Percentiles rank a stretch among this genome's conserved stretches.
Evolutionary conservation across 148 eudicot species (phyloP).

Genomic region (Suaeda aralocaspica): DNA sequence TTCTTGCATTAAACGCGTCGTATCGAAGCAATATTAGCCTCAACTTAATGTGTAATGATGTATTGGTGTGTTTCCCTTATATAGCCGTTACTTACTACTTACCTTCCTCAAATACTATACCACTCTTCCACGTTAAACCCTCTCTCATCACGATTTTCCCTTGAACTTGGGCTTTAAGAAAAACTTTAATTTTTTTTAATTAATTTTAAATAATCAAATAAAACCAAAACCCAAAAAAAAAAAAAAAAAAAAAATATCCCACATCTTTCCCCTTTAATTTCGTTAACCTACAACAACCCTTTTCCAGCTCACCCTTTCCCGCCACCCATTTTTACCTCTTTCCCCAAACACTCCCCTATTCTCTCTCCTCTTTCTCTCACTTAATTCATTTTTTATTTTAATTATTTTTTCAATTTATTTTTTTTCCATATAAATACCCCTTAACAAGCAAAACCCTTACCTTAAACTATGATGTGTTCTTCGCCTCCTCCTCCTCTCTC

Average conservation of each 20-base stretch:
- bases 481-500: background rate
- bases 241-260: background rate
- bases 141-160: conserved; percentile 17
- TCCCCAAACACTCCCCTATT: conserved; percentile 13
- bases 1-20: too few relatives aligned
- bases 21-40: too few relatives aligned
- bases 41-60: too few relatives aligned
- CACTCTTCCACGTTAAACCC: conserved; percentile 19
- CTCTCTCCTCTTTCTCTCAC: conserved; percentile 3
- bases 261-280: background rate
- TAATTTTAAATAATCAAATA: too few relatives aligned
- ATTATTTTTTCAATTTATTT: too few relatives aligned
- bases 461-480: background rate
- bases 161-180: background rate
- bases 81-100: conserved; percentile 19
- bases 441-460: background rate
- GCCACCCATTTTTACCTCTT: too few relatives aligned
- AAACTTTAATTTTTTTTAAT: background rate
- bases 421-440: conserved; percentile 3
- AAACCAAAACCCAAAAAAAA: too few relatives aligned
- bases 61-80: conserved; percentile 11
- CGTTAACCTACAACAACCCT: background rate
- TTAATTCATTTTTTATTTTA: too few relatives aligned
- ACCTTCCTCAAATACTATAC: background rate
- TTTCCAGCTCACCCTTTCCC: conserved; percentile 19